These are phyloP conservation scores for Alternaria ventricosa DNA, from an alignment of 2,329 filamentous ascomycete genomes.

Conservation along the genomic window DNA sequence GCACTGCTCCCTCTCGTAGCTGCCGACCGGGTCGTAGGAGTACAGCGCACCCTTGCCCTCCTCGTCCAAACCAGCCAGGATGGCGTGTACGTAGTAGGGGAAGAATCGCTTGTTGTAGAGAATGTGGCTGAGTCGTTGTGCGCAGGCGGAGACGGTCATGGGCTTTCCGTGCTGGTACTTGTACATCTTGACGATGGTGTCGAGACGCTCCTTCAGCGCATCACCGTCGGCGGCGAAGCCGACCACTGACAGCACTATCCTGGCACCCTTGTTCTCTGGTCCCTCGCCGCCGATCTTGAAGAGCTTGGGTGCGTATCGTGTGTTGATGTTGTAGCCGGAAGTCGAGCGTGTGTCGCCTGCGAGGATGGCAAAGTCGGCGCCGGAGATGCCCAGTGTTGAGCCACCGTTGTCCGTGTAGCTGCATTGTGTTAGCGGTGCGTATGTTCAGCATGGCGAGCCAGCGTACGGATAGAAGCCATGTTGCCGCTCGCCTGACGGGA, in stretches of 20 bases:
- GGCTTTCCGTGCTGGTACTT: conserved; percentile 96
- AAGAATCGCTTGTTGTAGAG: conserved; percentile 98
- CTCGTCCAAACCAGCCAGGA: conserved; percentile 92
- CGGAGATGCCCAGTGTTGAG: conserved; percentile 92
- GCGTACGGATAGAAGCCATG: conserved; percentile 92
- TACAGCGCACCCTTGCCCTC: conserved; percentile 93
- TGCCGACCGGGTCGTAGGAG: conserved; percentile 96
- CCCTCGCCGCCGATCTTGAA: conserved; percentile 96
- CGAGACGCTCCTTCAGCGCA: conserved; percentile 90
- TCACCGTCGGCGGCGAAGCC: conserved; percentile 95
- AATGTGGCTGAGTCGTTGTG: conserved; percentile 92
- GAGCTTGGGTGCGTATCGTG: conserved; percentile 91
- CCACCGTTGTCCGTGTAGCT: conserved; percentile 99
- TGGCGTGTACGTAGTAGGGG: conserved; percentile 96
- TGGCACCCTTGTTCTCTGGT: conserved; percentile 81
- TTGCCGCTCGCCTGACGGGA: conserved; percentile 62
- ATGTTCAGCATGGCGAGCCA: background rate
- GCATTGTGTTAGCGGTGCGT: conserved; percentile 22
- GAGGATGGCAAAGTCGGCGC: conserved; percentile 92
- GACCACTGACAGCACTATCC: conserved; percentile 89
- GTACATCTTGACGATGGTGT: conserved; percentile 98
- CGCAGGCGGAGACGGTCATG: conserved; percentile 93
- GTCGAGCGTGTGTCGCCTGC: conserved; percentile 97
- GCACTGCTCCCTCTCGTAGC: conserved; percentile 96
- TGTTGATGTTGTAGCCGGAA: conserved; percentile 97